A percentile compares a stretch with the other conserved stretches of the same genome.
Conservation (phyloP, 129 eudicot genomes). For the Helianthus tuberosus region DNA sequence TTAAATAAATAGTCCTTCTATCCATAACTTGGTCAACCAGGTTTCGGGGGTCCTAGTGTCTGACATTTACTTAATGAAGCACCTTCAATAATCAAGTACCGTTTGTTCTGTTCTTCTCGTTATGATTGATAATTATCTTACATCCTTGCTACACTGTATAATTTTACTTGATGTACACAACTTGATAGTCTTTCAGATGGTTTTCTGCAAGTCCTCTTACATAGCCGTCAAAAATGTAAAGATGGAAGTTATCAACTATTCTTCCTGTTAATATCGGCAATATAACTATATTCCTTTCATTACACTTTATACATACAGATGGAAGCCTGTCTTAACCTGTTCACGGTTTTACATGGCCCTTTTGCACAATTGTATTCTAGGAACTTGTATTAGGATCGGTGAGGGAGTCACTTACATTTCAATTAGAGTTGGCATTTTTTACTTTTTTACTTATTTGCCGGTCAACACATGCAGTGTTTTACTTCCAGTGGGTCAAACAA, state of each 20-base stretch:
- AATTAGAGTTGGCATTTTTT: background rate
- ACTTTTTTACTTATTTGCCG: background rate
- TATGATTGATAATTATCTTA: background rate
- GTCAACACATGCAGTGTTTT: background rate
- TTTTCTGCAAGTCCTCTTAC: constrained; percentile 4
- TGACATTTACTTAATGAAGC: too few relatives aligned
- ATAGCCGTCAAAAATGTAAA: background rate
- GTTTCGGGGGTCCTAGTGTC: background rate
- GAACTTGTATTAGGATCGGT: background rate
- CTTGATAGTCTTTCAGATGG: background rate
- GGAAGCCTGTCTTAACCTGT: constrained; percentile 1
- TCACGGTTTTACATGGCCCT: background rate
- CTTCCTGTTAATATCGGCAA: background rate
- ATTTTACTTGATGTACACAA: background rate
- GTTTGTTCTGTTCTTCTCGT: too few relatives aligned
- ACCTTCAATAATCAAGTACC: too few relatives aligned
- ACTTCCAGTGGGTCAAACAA: background rate
- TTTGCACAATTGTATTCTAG: background rate
- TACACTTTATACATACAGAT: background rate
- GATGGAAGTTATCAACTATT: background rate
- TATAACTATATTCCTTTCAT: background rate
- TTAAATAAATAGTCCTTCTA: background rate
- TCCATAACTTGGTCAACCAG: constrained; percentile 17
- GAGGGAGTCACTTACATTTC: constrained; percentile 5
- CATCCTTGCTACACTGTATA: background rate